Evolutionary conservation across 495 filamentous ascomycete species (phyloP).

Genomic region (Hypoxylon cercidicola): DNA sequence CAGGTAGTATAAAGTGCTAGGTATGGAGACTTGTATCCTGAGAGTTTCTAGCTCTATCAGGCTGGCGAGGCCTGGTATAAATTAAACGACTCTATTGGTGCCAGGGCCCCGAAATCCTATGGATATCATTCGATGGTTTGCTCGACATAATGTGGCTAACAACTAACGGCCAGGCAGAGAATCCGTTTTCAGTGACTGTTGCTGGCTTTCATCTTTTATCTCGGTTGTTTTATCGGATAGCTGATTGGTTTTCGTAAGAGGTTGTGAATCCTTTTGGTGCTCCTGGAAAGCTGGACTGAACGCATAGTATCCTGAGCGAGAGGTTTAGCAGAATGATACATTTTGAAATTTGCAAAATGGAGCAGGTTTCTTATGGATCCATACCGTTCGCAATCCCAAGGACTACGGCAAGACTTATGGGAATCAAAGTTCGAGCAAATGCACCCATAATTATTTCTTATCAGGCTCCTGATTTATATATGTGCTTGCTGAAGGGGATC

Average conservation of each 20-base stretch:
- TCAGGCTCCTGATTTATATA: not conserved
- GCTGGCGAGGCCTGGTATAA: too few relatives aligned
- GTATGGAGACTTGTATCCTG: too few relatives aligned
- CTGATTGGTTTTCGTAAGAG: conserved; percentile 16
- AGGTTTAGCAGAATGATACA: conserved; percentile 13
- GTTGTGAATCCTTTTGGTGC: conserved; percentile 44
- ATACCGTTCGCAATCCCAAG: conserved; percentile 50
- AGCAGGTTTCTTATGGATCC: conserved; percentile 14
- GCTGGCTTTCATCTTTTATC: conserved; percentile 12
- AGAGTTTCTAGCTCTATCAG: too few relatives aligned
- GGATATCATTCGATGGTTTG: not conserved
- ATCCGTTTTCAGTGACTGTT: conserved; percentile 3
- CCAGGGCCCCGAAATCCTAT: too few relatives aligned
- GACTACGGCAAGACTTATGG: conserved; percentile 40
- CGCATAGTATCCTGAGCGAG: conserved; percentile 54
- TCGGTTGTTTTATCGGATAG: conserved; percentile 11
- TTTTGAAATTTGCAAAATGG: not conserved
- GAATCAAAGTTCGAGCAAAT: conserved; percentile 35
- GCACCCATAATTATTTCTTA: conserved; percentile 35
- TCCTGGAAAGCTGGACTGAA: conserved; percentile 55
- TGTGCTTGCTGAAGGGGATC: not conserved
- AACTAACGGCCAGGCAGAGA: conserved; percentile 13
- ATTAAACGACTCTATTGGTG: too few relatives aligned
- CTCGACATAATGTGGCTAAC: not conserved
- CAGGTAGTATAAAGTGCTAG: too few relatives aligned